Conservation (phyloP, 768 basidiomycete genomes). For the Boletus patriciae region DNA sequence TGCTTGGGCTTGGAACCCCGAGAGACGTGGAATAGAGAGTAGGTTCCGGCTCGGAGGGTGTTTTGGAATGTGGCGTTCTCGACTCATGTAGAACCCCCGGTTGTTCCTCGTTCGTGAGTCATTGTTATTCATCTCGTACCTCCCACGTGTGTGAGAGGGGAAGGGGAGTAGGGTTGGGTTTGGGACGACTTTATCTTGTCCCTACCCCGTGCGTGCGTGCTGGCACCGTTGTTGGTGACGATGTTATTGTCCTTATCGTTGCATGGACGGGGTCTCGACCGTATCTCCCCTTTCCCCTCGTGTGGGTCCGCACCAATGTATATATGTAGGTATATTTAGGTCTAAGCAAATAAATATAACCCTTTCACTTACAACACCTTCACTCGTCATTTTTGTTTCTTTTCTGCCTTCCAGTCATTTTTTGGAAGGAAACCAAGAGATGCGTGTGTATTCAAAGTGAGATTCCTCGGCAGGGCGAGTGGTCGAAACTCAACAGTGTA, state of each 20-base stretch:
- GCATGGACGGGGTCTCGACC: conserved; percentile 5
- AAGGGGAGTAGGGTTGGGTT: not conserved
- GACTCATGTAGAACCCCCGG: conserved; percentile 4
- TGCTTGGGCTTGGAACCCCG: conserved; percentile 13
- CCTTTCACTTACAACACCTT: not conserved
- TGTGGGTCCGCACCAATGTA: not conserved
- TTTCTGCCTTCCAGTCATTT: not conserved
- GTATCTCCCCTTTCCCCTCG: not conserved
- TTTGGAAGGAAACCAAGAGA: not conserved
- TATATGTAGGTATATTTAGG: conserved; percentile 12
- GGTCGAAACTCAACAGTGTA: too few relatives aligned
- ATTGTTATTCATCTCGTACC: conserved; percentile 14
- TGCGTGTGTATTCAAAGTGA: too few relatives aligned
- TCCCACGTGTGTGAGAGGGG: conserved; percentile 8
- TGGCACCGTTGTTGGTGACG: not conserved
- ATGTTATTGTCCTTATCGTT: not conserved
- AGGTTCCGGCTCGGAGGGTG: conserved; percentile 9
- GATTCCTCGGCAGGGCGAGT: too few relatives aligned
- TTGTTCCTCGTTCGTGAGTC: conserved; percentile 19
- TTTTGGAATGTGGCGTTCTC: conserved; percentile 15
- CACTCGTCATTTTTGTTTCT: not conserved
- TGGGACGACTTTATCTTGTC: too few relatives aligned
- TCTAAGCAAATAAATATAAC: conserved; percentile 13
- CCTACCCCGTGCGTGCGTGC: conserved; percentile 7
- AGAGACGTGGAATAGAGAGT: conserved; percentile 11